A percentile compares a stretch with the other conserved stretches of the same genome.
phyloP scores from a whole-genome alignment of 176 grass and related monocot species.

The Zoysia pacifica region DNA sequence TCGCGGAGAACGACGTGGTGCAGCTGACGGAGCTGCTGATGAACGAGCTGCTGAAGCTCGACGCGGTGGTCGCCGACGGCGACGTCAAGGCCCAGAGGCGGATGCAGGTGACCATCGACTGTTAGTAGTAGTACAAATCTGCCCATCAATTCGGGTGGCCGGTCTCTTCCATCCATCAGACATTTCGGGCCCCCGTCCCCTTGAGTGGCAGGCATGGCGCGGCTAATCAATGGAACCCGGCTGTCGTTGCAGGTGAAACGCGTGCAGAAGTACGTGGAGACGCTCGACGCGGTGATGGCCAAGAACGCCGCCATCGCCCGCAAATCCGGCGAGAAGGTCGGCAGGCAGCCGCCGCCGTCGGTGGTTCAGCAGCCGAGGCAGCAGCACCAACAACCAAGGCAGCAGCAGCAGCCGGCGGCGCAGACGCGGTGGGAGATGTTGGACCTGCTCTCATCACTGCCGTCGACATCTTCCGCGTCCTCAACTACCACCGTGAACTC shows the following conservation, averaged over 20 bases:
- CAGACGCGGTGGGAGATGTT: conserved; percentile 74
- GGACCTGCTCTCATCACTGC: conserved; percentile 77
- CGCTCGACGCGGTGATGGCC: conserved; percentile 68
- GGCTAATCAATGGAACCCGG: background rate
- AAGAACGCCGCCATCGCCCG: conserved; percentile 58
- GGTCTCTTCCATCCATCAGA: background rate
- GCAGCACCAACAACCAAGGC: too few species aligned
- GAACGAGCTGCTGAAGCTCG: conserved; percentile 90
- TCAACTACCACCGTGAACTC: conserved; percentile 65
- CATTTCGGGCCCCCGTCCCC: background rate
- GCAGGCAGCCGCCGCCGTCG: background rate
- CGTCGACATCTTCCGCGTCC: conserved; percentile 63
- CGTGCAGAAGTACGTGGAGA: conserved; percentile 93
- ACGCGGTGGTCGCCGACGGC: conserved; percentile 73
- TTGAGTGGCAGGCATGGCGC: background rate
- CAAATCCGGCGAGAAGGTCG: conserved; percentile 43
- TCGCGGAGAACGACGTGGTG: conserved; percentile 74
- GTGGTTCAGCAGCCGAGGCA: too few species aligned
- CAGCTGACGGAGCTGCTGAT: conserved; percentile 87
- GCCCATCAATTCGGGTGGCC: background rate
- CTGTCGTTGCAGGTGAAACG: conserved; percentile 65
- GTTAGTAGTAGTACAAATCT: background rate
- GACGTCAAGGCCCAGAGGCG: conserved; percentile 71
- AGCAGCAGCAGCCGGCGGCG: too few species aligned
- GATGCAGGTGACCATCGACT: conserved; percentile 55